A percentile compares a stretch with the other conserved stretches of the same genome.
phyloP scores from a whole-genome alignment of 2,329 filamentous ascomycete species.

The Aspergillus floridensis region DNA sequence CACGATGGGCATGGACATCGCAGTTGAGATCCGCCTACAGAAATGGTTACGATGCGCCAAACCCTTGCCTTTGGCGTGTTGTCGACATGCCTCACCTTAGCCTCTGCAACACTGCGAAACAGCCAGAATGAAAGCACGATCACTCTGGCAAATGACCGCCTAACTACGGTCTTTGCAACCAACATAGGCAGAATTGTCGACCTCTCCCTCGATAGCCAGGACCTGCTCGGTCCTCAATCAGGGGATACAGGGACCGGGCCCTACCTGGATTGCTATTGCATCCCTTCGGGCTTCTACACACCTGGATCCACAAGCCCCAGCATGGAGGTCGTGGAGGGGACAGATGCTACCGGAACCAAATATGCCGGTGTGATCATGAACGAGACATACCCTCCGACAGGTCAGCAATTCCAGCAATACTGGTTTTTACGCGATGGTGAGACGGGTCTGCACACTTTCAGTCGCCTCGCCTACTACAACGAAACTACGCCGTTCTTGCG shows the following conservation, averaged over 20 bases:
- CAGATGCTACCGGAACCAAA: slow-evolving; percentile 49
- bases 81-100: slow-evolving; percentile 10
- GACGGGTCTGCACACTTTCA: slow-evolving; percentile 62
- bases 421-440: slow-evolving; percentile 64
- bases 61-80: slow-evolving; percentile 2
- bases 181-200: slow-evolving; percentile 41
- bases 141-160: slow-evolving; percentile 44
- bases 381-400: slow-evolving; percentile 57
- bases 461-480: slow-evolving; percentile 60
- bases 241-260: slow-evolving; percentile 53
- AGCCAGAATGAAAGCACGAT: slow-evolving; percentile 22
- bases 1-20: neutral
- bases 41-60: slow-evolving; percentile 9
- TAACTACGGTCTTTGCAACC: slow-evolving; percentile 47
- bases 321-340: slow-evolving; percentile 53
- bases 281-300: slow-evolving; percentile 58
- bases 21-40: neutral
- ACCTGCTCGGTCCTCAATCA: slow-evolving; percentile 51
- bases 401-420: slow-evolving; percentile 61
- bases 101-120: slow-evolving; percentile 18
- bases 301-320: slow-evolving; percentile 52
- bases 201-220: slow-evolving; percentile 48
- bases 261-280: slow-evolving; percentile 65
- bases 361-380: slow-evolving; percentile 61
- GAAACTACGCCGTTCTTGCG: slow-evolving; percentile 55